Evolutionary conservation across 768 basidiomycete species (phyloP), one percentile per base, ranked within the genome.

Genomic region (Lactifluus pinguis): DNA sequence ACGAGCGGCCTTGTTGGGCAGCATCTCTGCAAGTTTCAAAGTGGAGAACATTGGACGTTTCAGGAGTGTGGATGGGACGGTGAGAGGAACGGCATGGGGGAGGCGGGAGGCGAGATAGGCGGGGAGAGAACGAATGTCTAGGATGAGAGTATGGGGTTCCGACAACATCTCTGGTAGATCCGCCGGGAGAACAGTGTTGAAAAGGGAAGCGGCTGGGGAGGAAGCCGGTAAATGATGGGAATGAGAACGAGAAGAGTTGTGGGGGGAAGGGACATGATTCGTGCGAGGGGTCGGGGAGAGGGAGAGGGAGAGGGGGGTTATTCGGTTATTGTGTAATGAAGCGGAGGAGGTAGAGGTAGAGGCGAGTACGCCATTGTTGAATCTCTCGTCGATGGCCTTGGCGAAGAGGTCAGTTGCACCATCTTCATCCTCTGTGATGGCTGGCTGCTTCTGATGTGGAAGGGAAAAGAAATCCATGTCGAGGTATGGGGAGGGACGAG

Each of bases 61-160:
- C 70, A 98, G 85, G 21, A 98, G 85, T 0, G 94, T 98, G 3
- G 95, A 93, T 1, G 95, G 95, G 6, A 97, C 89, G 50, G 89
- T 90, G 63, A 98, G 82, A 51, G 92, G 92, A 55, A 97, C 76
- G 8, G 93, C 86, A 51, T 73, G 68, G 44, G 80, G 79, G 34
- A 97, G 66, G 53, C 92, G 86, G 25, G 84, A 83, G 9, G 79
- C 68, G 6, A 82, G 73, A 71, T 83, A 87, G 7, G 86, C 82
- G 17, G 86, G 85, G 72, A 90, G 89, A 11, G 92, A 85, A 0
- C 95, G 84, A 56, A 98, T 86, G 75, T 98, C 95, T 74, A 98
- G 78, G 68, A 97, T 73, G 69, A 98, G 85, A 32, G 72, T 68
- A 13, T 73, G 42, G 0, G 75, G 68, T 59, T 77, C 74, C 0